These are phyloP conservation scores for Pseudogymnoascus sp. DNA, from an alignment of 2,329 filamentous ascomycete species.

Conservation along the genomic window DNA sequence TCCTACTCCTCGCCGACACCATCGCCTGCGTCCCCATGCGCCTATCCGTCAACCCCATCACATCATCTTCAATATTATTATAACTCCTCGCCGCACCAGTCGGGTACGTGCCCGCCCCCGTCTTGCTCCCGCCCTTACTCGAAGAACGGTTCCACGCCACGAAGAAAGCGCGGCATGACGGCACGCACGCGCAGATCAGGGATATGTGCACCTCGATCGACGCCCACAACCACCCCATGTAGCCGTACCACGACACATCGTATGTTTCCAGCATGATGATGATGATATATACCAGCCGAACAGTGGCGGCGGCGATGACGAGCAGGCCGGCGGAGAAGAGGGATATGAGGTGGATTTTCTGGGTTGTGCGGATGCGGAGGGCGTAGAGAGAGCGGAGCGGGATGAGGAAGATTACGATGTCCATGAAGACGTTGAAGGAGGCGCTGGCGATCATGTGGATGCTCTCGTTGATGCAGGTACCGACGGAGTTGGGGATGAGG, in stretches of 20 bases:
- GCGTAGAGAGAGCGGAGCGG: constrained; percentile 3
- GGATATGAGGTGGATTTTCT: background rate
- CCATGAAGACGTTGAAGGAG: background rate
- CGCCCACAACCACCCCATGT: background rate
- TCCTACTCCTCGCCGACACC: background rate
- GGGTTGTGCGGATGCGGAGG: constrained; percentile 3
- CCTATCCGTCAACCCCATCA: background rate
- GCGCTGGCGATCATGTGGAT: background rate
- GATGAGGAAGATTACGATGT: constrained; percentile 7
- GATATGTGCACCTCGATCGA: background rate
- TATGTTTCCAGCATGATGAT: background rate
- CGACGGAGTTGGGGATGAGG: background rate
- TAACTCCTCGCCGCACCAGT: background rate
- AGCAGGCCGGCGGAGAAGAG: background rate
- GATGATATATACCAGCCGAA: background rate
- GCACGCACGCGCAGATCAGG: background rate
- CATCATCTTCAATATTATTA: constrained; percentile 4
- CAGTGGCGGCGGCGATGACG: background rate
- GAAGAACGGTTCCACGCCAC: background rate
- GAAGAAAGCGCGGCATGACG: background rate
- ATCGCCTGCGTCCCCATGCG: background rate
- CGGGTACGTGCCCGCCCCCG: background rate
- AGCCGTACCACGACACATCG: constrained; percentile 2
- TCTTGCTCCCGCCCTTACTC: background rate
- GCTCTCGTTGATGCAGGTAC: background rate